These are phyloP conservation scores for Calonectria honghensis DNA, from an alignment of 2,329 filamentous ascomycete species.

Conservation along the genomic window DNA sequence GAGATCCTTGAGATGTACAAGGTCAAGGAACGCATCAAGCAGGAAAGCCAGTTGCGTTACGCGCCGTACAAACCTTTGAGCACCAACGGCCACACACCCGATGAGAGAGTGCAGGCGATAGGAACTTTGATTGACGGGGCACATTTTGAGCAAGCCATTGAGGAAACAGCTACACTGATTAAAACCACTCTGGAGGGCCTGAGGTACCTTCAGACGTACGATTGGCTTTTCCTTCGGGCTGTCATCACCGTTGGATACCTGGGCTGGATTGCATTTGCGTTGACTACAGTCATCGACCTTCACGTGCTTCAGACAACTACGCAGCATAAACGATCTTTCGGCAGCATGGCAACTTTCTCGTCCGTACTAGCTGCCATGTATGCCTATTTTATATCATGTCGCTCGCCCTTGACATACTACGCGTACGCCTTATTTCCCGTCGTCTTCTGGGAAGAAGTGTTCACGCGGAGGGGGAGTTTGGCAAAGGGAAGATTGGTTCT, in stretches of 20 bases:
- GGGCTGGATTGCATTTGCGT: background rate
- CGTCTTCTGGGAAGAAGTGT: background rate
- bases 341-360: background rate
- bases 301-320: background rate
- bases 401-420: background rate
- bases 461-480: background rate
- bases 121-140: background rate
- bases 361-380: background rate
- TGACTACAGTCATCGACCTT: background rate
- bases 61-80: slow-evolving; percentile 5
- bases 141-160: background rate
- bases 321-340: background rate
- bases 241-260: slow-evolving; percentile 2
- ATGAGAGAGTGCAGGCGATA: background rate
- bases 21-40: background rate
- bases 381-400: background rate
- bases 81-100: background rate
- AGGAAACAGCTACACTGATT: background rate
- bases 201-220: slow-evolving; percentile 3
- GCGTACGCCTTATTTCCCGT: slow-evolving; percentile 11
- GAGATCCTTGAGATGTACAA: slow-evolving; percentile 12
- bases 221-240: background rate
- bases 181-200: background rate
- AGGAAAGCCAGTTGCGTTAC: background rate
- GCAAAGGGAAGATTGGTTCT: background rate